Percentiles rank a stretch among this genome's conserved stretches.
phyloP scores from a whole-genome alignment of 2,329 filamentous ascomycete species.

The Pseudocercospora fuligena region DNA sequence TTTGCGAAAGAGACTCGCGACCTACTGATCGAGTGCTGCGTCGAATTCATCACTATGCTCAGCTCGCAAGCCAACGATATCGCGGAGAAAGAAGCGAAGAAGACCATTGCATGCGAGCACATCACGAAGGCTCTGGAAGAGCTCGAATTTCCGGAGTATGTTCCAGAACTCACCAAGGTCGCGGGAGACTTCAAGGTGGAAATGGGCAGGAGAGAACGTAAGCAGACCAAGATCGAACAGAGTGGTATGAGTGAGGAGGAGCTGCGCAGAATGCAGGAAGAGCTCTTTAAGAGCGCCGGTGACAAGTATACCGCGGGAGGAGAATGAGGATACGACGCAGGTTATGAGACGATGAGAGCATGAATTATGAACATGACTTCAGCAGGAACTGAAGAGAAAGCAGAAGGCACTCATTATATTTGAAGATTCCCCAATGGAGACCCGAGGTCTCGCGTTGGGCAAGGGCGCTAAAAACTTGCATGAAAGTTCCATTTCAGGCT shows the following conservation, averaged over 20 bases:
- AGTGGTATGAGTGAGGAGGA: constrained; percentile 92
- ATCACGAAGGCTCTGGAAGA: constrained; percentile 93
- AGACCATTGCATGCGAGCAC: constrained; percentile 98
- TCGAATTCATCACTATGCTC: constrained; percentile 97
- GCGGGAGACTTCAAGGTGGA: constrained; percentile 80
- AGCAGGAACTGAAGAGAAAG: neutral
- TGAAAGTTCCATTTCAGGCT: too few species aligned
- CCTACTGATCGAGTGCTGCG: constrained; percentile 95
- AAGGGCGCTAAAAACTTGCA: too few species aligned
- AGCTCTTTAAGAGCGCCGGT: constrained; percentile 83
- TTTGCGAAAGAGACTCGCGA: constrained; percentile 97
- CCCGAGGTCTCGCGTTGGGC: too few species aligned
- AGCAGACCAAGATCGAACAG: constrained; percentile 94
- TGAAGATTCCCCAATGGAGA: neutral
- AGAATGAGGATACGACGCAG: neutral
- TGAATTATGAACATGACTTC: constrained; percentile 4
- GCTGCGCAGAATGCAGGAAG: constrained; percentile 83
- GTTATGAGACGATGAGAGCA: neutral
- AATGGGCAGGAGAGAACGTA: constrained; percentile 71
- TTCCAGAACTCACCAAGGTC: constrained; percentile 82
- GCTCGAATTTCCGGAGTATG: constrained; percentile 90
- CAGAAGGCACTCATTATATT: neutral
- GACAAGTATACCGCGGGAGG: constrained; percentile 65
- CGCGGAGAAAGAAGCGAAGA: constrained; percentile 97
- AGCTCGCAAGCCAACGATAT: constrained; percentile 99